These are phyloP conservation scores for Quercus agrifolia DNA, from an alignment of 306 rosid species.

Conservation along the genomic window DNA sequence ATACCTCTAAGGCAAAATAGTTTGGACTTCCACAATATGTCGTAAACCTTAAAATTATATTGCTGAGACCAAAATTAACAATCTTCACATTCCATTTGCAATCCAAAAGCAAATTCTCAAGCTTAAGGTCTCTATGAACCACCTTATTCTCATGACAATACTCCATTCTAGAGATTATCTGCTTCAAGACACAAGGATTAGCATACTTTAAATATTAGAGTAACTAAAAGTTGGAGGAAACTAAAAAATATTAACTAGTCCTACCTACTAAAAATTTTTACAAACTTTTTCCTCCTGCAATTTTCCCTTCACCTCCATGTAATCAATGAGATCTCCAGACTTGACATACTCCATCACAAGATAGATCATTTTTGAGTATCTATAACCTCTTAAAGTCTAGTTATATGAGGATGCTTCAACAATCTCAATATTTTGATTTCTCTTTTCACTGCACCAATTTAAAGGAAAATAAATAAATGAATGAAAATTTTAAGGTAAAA, in stretches of 20 bases:
- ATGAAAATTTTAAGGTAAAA: neutral
- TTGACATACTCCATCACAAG: conserved; percentile 89
- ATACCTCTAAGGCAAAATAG: conserved; percentile 92
- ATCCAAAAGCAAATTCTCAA: conserved; percentile 90
- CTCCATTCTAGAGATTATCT: conserved; percentile 96
- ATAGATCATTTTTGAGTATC: conserved; percentile 77
- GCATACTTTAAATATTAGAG: conserved; percentile 8
- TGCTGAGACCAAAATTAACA: conserved; percentile 96
- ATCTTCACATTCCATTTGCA: conserved; percentile 81
- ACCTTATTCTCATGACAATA: conserved; percentile 95
- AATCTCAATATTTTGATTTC: conserved; percentile 82
- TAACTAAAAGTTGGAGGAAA: conserved; percentile 10
- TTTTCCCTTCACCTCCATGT: conserved; percentile 87
- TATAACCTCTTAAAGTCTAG: conserved; percentile 80
- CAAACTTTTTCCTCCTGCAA: conserved; percentile 95
- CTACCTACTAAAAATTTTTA: conserved; percentile 86
- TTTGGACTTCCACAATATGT: conserved; percentile 97
- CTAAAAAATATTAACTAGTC: conserved; percentile 10
- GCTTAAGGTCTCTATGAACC: conserved; percentile 89
- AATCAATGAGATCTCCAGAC: conserved; percentile 88
- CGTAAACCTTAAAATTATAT: conserved; percentile 65
- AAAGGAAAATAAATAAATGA: neutral
- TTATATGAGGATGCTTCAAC: conserved; percentile 94
- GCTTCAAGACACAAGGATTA: conserved; percentile 23
- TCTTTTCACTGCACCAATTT: conserved; percentile 72